Percentiles rank a stretch among this genome's conserved stretches.
These are phyloP conservation scores for Arthrobotrys musiformis DNA, from an alignment of 2,329 filamentous ascomycete species.

Conservation along the genomic window DNA sequence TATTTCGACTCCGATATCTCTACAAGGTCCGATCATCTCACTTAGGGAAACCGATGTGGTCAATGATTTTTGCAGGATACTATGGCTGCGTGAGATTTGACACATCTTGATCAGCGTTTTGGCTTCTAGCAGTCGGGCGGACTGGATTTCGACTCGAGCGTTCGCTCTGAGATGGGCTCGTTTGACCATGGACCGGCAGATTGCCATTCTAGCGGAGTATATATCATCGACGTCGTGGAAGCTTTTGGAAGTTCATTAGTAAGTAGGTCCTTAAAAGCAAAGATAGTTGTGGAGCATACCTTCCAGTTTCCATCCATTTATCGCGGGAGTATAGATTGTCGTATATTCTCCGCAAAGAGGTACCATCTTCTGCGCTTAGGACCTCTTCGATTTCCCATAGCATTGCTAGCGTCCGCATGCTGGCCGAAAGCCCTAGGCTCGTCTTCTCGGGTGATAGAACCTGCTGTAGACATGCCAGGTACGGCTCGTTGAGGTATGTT, in stretches of 20 bases:
- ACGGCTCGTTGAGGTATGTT: slow-evolving; percentile 44
- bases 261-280: not conserved
- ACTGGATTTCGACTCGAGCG: slow-evolving; percentile 61
- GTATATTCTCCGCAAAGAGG: slow-evolving; percentile 73
- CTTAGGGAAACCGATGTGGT: slow-evolving; percentile 86
- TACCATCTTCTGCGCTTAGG: slow-evolving; percentile 70
- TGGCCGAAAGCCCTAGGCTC: slow-evolving; percentile 52
- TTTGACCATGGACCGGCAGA: slow-evolving; percentile 81
- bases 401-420: slow-evolving; percentile 73
- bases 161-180: slow-evolving; percentile 72
- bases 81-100: slow-evolving; percentile 72
- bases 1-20: slow-evolving; percentile 77
- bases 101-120: slow-evolving; percentile 66
- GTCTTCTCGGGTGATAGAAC: slow-evolving; percentile 47
- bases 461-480: slow-evolving; percentile 37
- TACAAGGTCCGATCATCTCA: slow-evolving; percentile 77
- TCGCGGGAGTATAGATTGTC: slow-evolving; percentile 73
- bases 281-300: slow-evolving; percentile 67
- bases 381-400: slow-evolving; percentile 85
- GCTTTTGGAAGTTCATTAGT: slow-evolving; percentile 60
- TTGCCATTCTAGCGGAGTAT: slow-evolving; percentile 82
- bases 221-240: slow-evolving; percentile 78
- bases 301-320: slow-evolving; percentile 83
- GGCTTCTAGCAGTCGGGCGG: slow-evolving; percentile 76
- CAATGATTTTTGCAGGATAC: slow-evolving; percentile 84